Evolutionary conservation across 1,139 yeast genomes (phyloP).

Genomic region (Diutina catenulata): DNA sequence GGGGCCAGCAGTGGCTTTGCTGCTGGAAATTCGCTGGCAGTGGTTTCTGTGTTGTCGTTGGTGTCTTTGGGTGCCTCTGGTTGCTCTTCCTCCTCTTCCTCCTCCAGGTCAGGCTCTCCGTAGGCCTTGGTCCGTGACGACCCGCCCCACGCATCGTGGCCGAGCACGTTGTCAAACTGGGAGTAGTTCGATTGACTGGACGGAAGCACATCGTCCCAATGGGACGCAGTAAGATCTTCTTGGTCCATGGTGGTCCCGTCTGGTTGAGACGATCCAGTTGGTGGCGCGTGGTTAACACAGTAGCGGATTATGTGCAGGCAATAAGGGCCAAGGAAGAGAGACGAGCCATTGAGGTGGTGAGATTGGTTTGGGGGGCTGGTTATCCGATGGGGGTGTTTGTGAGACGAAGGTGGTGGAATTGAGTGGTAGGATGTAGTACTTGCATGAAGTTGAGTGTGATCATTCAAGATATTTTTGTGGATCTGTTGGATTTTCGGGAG

Average conservation of each 20-base stretch:
- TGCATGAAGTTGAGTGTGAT: too few species aligned
- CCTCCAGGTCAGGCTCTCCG: slow-evolving; percentile 13
- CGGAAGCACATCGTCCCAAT: slow-evolving; percentile 17
- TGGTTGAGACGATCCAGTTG: too few species aligned
- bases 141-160: slow-evolving; percentile 17
- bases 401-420: too few species aligned
- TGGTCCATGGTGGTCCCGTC: slow-evolving; percentile 11
- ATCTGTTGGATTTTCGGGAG: too few species aligned
- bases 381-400: too few species aligned
- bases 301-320: too few species aligned
- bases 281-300: too few species aligned
- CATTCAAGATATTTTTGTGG: too few species aligned
- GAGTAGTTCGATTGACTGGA: slow-evolving; percentile 9
- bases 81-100: slow-evolving; percentile 10
- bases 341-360: too few species aligned
- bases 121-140: slow-evolving; percentile 12
- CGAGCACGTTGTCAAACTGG: slow-evolving; percentile 11
- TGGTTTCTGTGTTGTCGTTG: slow-evolving; percentile 9
- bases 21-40: slow-evolving; percentile 8
- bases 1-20: not conserved
- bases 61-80: slow-evolving; percentile 8
- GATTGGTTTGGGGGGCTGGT: too few species aligned
- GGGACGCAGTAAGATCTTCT: slow-evolving; percentile 19
- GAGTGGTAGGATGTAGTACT: too few species aligned
- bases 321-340: too few species aligned